Conservation (phyloP, 2,329 filamentous ascomycete species). For the Fusarium duplospermum region DNA sequence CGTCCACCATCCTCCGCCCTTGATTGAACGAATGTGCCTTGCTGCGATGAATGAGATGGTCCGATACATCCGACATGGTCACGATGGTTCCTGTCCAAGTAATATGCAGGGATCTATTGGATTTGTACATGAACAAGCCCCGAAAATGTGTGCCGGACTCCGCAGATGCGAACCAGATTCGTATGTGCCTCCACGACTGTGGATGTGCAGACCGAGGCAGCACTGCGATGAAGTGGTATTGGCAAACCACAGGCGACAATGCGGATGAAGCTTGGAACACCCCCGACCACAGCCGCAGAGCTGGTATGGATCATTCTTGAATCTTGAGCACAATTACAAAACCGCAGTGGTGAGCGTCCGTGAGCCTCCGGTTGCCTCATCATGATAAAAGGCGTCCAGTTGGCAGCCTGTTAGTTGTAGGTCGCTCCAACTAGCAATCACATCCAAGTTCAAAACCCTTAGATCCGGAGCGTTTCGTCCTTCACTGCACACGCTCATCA, state of each 20-base stretch:
- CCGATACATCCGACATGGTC: neutral
- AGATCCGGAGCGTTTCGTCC: neutral
- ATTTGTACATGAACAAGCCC: neutral
- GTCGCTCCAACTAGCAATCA: neutral
- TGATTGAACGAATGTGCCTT: neutral
- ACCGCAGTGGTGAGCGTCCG: neutral
- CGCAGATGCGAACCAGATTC: neutral
- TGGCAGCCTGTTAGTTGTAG: neutral
- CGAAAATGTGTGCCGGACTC: neutral
- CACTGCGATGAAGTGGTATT: neutral
- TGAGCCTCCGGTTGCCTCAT: neutral
- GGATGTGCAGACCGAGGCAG: neutral
- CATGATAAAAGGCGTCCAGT: neutral
- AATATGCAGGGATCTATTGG: no score
- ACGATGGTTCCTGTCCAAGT: neutral
- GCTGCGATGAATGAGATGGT: neutral
- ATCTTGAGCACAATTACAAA: neutral
- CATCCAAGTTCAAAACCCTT: neutral
- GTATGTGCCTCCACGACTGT: neutral
- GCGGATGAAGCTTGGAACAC: neutral
- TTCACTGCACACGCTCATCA: neutral
- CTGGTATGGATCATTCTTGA: neutral
- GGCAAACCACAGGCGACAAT: neutral
- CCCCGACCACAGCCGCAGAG: neutral
- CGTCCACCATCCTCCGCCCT: neutral